These are phyloP conservation scores for Erodium maritimum DNA, from an alignment of 345 rosid species.

Conservation along the genomic window DNA sequence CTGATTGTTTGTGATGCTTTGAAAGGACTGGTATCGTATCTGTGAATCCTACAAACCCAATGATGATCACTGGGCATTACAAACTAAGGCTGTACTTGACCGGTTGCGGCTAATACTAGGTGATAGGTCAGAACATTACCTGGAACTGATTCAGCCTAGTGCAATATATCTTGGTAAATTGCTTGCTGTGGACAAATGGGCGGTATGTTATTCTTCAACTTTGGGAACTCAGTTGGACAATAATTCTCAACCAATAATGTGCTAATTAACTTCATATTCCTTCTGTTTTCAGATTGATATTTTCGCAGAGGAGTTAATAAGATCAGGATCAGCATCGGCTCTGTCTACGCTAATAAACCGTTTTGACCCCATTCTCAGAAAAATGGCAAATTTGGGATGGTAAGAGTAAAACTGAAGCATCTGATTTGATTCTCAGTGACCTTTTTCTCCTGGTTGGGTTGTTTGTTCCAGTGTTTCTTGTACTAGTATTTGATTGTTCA, in stretches of 20 bases:
- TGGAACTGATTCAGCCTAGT: slow-evolving; percentile 73
- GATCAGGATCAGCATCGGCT: no score
- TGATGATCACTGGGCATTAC: slow-evolving; percentile 70
- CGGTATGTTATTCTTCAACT: slow-evolving; percentile 9
- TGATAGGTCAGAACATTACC: slow-evolving; percentile 82
- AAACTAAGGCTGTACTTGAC: slow-evolving; percentile 87
- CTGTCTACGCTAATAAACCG: no score
- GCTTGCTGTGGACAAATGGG: slow-evolving; percentile 74
- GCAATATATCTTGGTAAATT: slow-evolving; percentile 84
- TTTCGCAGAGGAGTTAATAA: no score
- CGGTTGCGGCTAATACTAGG: slow-evolving; percentile 83
- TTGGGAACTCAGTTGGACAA: no score
- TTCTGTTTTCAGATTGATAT: no score
- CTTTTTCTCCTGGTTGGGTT: slow-evolving; percentile 23
- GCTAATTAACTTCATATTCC: no score
- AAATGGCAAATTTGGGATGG: slow-evolving; percentile 10
- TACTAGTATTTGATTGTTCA: no score
- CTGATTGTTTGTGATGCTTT: slow-evolving; percentile 5
- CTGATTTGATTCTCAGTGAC: background rate
- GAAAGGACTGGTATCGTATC: slow-evolving; percentile 80
- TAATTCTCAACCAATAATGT: no score
- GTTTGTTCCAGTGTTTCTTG: background rate
- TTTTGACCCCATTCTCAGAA: no score
- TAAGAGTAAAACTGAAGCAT: slow-evolving; percentile 26
- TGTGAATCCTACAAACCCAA: slow-evolving; percentile 42